Percentiles rank a stretch among this genome's conserved stretches.
These are phyloP conservation scores for Isabelozyma pseudorhagii DNA, from an alignment of 805 yeast genomes.

Conservation along the genomic window DNA sequence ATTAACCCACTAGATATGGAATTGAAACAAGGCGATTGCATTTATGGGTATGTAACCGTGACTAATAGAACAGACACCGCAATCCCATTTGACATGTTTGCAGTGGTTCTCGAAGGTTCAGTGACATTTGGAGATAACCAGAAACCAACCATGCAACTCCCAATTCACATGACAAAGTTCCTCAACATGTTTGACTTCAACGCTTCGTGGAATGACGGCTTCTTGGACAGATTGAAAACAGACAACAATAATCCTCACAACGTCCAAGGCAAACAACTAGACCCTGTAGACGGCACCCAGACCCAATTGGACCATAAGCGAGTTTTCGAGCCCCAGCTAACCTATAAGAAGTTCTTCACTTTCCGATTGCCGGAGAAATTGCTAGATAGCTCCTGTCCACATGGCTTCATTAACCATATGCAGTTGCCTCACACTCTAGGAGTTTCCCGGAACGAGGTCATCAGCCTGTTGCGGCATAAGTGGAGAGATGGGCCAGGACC, in stretches of 20 bases:
- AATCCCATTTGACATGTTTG: slow-evolving; percentile 39
- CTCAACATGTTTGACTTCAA: slow-evolving; percentile 40
- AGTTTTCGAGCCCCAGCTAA: slow-evolving; percentile 25
- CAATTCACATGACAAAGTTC: slow-evolving; percentile 21
- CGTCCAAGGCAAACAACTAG: slow-evolving; percentile 17
- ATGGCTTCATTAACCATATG: slow-evolving; percentile 33
- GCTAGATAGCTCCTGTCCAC: slow-evolving; percentile 33
- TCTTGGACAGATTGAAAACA: slow-evolving; percentile 25
- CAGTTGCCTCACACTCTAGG: slow-evolving; percentile 38
- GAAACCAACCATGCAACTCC: slow-evolving; percentile 12
- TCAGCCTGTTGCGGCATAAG: slow-evolving; percentile 21
- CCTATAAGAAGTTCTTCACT: slow-evolving; percentile 39
- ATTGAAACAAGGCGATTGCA: slow-evolving; percentile 33
- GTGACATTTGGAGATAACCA: slow-evolving; percentile 20
- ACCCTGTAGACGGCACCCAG: slow-evolving; percentile 30
- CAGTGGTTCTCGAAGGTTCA: slow-evolving; percentile 35
- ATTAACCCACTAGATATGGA: slow-evolving; percentile 29
- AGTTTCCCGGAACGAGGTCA: slow-evolving; percentile 24
- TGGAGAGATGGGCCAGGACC: slow-evolving; percentile 12
- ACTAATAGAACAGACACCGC: slow-evolving; percentile 21
- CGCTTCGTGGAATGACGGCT: slow-evolving; percentile 39
- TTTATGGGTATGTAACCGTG: slow-evolving; percentile 34
- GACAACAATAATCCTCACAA: slow-evolving; percentile 29
- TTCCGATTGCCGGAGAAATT: slow-evolving; percentile 36
- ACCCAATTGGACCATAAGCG: slow-evolving; percentile 21